Percentiles rank a stretch among this genome's conserved stretches.
Conservation (phyloP, 129 eudicot species). For the Artemisia tridentata region DNA sequence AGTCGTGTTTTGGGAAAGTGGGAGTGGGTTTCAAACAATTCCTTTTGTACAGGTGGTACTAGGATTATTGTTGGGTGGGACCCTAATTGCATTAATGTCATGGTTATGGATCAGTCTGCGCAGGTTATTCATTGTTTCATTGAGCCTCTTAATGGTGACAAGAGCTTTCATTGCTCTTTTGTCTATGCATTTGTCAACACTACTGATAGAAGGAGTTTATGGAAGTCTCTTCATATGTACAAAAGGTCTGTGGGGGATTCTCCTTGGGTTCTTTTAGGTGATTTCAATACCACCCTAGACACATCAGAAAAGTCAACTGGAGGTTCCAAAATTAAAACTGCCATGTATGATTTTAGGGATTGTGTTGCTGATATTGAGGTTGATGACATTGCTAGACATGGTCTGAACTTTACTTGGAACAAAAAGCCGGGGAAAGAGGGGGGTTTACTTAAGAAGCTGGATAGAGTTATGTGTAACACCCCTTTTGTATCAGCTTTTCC, state of each 20-base stretch:
- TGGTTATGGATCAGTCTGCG: background rate
- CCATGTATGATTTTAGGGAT: background rate
- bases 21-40: background rate
- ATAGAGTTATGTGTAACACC: background rate
- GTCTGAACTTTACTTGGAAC: background rate
- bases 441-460: background rate
- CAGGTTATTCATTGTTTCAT: background rate
- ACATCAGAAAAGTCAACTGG: background rate
- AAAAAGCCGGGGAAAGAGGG: background rate
- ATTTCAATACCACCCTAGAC: background rate
- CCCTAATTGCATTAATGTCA: background rate
- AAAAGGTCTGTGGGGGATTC: background rate
- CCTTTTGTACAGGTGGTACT: background rate
- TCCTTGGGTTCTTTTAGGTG: background rate
- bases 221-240: background rate
- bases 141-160: background rate
- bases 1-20: background rate
- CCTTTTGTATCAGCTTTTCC: background rate
- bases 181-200: background rate
- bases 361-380: background rate
- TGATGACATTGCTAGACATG: background rate
- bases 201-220: background rate
- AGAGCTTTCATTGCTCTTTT: background rate
- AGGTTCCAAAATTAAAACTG: background rate
- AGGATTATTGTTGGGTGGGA: background rate